A percentile compares a stretch with the other conserved stretches of the same genome.
These are phyloP conservation scores for Penicillium coffeae DNA, from an alignment of 495 filamentous ascomycete species.

Conservation along the genomic window DNA sequence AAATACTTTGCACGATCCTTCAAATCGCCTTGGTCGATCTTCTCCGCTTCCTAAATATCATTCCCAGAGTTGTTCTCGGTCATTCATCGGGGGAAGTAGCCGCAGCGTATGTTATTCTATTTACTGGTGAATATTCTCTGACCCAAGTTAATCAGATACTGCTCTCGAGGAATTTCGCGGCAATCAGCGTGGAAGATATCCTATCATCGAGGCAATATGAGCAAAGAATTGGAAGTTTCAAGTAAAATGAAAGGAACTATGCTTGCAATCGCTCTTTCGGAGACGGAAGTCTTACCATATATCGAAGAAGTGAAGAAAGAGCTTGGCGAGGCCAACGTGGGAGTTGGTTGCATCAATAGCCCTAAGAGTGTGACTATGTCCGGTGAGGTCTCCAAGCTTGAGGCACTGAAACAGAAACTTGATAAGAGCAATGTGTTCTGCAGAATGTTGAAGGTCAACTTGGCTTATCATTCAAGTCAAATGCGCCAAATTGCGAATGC, in stretches of 20 bases:
- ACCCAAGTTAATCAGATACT: too few relatives aligned
- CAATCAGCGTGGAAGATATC: constrained; percentile 38
- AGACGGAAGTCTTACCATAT: constrained; percentile 11
- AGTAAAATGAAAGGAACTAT: constrained; percentile 10
- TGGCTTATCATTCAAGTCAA: constrained; percentile 63
- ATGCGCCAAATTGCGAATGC: constrained; percentile 38
- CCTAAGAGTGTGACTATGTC: constrained; percentile 41
- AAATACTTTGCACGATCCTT: constrained; percentile 21
- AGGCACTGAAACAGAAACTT: constrained; percentile 9
- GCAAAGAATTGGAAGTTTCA: constrained; percentile 1
- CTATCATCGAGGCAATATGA: constrained; percentile 19
- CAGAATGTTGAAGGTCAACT: constrained; percentile 39
- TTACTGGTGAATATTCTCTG: too few relatives aligned
- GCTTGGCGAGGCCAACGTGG: too few relatives aligned
- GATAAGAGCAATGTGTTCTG: constrained; percentile 3
- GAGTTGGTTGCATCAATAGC: constrained; percentile 50
- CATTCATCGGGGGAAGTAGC: constrained; percentile 62
- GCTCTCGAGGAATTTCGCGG: too few relatives aligned
- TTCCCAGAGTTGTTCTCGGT: constrained; percentile 40
- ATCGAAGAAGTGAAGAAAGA: constrained; percentile 13
- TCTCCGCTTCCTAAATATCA: constrained; percentile 23
- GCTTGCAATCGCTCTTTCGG: constrained; percentile 24
- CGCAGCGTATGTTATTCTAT: constrained; percentile 27
- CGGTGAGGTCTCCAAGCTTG: constrained; percentile 34
- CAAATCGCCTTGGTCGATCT: constrained; percentile 36